A percentile compares a stretch with the other conserved stretches of the same genome.
Conservation (phyloP, 768 basidiomycete genomes). For the Boletellus ananas region DNA sequence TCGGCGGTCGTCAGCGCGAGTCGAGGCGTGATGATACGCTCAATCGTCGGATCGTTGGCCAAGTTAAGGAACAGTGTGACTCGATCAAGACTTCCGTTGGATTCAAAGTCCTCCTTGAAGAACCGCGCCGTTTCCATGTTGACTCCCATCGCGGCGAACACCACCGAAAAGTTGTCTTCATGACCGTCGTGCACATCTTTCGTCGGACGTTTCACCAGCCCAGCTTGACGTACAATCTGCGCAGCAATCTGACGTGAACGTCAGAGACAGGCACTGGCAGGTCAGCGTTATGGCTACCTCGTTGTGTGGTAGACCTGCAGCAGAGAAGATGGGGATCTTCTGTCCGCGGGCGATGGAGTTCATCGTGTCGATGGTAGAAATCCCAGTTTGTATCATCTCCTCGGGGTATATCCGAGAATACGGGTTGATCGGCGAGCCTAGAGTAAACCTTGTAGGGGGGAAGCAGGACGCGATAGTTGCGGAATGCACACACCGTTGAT, state of each 20-base stretch:
- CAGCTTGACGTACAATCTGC: constrained; percentile 99
- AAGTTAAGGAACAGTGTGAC: constrained; percentile 98
- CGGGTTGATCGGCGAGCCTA: constrained; percentile 97
- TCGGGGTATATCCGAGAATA: constrained; percentile 99
- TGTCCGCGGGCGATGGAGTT: constrained; percentile 99
- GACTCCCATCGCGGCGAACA: constrained; percentile 99
- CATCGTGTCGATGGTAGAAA: constrained; percentile 97
- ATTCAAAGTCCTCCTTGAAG: constrained; percentile 99
- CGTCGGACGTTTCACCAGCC: constrained; percentile 92
- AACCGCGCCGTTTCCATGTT: constrained; percentile 99
- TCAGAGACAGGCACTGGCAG: constrained; percentile 23
- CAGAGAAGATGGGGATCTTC: constrained; percentile 99
- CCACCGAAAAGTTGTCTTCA: constrained; percentile 99
- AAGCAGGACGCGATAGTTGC: neutral
- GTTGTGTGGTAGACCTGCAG: constrained; percentile 97
- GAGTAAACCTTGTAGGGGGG: constrained; percentile 15
- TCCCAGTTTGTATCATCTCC: constrained; percentile 99
- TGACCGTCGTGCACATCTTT: constrained; percentile 98
- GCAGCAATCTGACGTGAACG: constrained; percentile 78
- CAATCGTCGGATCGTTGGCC: constrained; percentile 98
- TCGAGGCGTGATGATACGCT: constrained; percentile 99
- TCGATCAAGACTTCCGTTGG: constrained; percentile 95
- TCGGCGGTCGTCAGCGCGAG: constrained; percentile 97
- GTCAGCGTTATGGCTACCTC: constrained; percentile 52
- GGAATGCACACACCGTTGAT: constrained; percentile 79